Evolutionary conservation across 352 stramenopile genomes (phyloP), one percentile per base, ranked within the genome.

Genomic region (Phytophthora pluvialis): DNA sequence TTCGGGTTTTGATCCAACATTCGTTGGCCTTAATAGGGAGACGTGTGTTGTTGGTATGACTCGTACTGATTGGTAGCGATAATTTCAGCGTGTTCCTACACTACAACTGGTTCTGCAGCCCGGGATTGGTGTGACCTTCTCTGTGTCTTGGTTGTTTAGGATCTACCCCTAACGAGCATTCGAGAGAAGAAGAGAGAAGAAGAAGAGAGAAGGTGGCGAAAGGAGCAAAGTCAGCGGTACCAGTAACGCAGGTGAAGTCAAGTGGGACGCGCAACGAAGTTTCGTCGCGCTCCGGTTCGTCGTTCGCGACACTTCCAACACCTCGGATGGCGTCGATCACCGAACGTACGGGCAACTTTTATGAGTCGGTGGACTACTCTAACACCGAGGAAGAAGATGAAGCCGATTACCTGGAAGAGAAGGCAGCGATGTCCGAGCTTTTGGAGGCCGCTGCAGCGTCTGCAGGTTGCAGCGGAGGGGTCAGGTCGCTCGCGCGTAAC

Each of bases 331-430:
- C 15, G 47, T 15, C 32, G 32, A 55, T 45, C 18, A 31, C 18
- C 32, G 47, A 55, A 45, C 16, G 33, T 16, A 12, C 47, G 9
- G 47, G 26, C 18, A 45, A 18, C 10, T 16, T 45, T 32, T 9
- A 36, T 12, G 16, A 45, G 11, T 33, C 33, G 33, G 26, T 25
- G 4, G 15, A 39, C 32, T 54, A 21, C 32, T 42, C 16, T 29
- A 31, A 54, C 46, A 31, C 31, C 46, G 43, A 54, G 32, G 46
- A 42, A 44, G 46, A 44, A 18, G 32, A 43, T 43, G n/a, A 15
- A 39, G 46, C 43, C 29, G 18, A 43, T 47, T 29, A 47, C 16
- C 16, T 32, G 18, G 40, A 47, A 31, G 40, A 31, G 3, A 47
- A 47, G 21, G 16, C 18, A 13, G 16, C 7, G 5, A 31, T 31